phyloP scores from a whole-genome alignment of 2,329 filamentous ascomycete genomes.

The Colletotrichum sp. region DNA sequence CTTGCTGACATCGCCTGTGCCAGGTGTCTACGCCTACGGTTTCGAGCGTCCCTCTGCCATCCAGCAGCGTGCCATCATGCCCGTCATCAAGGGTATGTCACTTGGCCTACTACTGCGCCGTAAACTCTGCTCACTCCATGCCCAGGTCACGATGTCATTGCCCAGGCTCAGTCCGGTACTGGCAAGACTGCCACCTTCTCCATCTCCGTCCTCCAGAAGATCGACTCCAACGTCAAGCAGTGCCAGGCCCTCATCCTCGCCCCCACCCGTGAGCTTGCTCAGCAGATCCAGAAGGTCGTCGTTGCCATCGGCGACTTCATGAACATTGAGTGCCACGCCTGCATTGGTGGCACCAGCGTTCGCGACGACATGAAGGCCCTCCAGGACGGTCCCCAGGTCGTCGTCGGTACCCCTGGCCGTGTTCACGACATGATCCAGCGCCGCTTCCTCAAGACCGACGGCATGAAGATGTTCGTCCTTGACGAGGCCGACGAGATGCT shows the following conservation, averaged over 20 bases:
- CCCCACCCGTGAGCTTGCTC: constrained; percentile 96
- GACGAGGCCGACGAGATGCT: constrained; percentile 99
- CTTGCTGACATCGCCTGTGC: background rate
- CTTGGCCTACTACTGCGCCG: background rate
- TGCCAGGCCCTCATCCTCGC: constrained; percentile 98
- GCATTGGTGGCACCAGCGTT: constrained; percentile 97
- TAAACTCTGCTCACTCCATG: constrained; percentile 13
- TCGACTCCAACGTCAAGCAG: constrained; percentile 92
- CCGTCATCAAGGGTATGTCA: constrained; percentile 93
- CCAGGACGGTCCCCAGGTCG: constrained; percentile 93
- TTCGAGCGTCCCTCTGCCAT: constrained; percentile 99
- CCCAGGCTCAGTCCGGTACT: constrained; percentile 99
- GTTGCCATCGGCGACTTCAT: constrained; percentile 99
- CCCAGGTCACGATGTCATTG: constrained; percentile 95
- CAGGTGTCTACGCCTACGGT: constrained; percentile 98
- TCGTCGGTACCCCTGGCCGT: constrained; percentile 97
- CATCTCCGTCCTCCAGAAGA: constrained; percentile 98
- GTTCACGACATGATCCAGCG: constrained; percentile 99
- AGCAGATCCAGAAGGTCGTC: constrained; percentile 99
- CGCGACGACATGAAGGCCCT: constrained; percentile 99
- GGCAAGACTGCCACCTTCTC: constrained; percentile 99
- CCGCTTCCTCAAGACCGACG: constrained; percentile 93
- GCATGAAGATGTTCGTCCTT: constrained; percentile 99
- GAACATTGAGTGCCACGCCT: constrained; percentile 98
- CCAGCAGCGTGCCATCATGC: constrained; percentile 99